Evolutionary conservation across 495 filamentous ascomycete species (phyloP).

Genomic region (Podospora fimiseda): DNA sequence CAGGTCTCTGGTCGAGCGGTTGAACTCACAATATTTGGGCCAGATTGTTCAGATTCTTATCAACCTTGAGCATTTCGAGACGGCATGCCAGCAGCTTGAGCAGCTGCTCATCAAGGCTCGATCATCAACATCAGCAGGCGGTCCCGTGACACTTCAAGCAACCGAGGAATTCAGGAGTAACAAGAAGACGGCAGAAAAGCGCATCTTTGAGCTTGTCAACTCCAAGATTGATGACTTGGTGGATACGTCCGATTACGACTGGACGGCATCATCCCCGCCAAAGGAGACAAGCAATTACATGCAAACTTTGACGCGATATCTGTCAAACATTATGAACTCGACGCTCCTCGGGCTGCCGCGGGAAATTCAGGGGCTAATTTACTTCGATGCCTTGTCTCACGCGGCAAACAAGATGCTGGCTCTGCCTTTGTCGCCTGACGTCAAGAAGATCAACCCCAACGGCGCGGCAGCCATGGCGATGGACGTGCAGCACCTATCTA

Average conservation of each 20-base stretch:
- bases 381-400: slow-evolving; percentile 92
- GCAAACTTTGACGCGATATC: slow-evolving; percentile 82
- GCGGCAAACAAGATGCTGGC: slow-evolving; percentile 80
- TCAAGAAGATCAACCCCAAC: slow-evolving; percentile 79
- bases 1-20: slow-evolving; percentile 76
- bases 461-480: slow-evolving; percentile 73
- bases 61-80: slow-evolving; percentile 95
- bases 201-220: slow-evolving; percentile 97
- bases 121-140: slow-evolving; percentile 67
- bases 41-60: slow-evolving; percentile 98
- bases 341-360: slow-evolving; percentile 84
- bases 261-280: slow-evolving; percentile 60
- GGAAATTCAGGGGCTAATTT: slow-evolving; percentile 95
- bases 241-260: slow-evolving; percentile 94
- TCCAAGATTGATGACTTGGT: slow-evolving; percentile 98
- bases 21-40: slow-evolving; percentile 86
- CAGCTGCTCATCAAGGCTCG: slow-evolving; percentile 72
- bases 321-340: slow-evolving; percentile 95
- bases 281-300: slow-evolving; percentile 84
- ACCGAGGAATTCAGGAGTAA: slow-evolving; percentile 81
- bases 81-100: slow-evolving; percentile 82
- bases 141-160: slow-evolving; percentile 66
- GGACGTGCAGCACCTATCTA: slow-evolving; percentile 74
- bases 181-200: slow-evolving; percentile 93
- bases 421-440: slow-evolving; percentile 72